A percentile compares a stretch with the other conserved stretches of the same genome.
Conservation (phyloP, 1,284 basidiomycete genomes). For the Ganoderma resinaceum region DNA sequence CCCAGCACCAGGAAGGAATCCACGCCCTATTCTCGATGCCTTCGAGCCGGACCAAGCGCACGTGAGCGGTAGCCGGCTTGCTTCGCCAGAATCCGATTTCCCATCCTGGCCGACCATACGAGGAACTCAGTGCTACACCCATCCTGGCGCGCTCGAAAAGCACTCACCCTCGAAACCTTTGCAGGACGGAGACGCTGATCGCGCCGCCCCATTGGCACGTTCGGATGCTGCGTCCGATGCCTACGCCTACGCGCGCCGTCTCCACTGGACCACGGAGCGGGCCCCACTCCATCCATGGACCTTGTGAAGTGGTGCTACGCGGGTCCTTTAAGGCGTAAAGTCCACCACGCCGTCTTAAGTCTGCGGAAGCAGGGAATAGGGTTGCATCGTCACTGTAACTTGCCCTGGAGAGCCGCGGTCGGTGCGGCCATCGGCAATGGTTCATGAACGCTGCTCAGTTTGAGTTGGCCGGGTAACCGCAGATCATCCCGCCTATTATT, state of each 20-base stretch:
- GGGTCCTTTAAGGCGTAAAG: not conserved
- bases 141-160: not conserved
- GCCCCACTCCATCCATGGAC: not conserved
- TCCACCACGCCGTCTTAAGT: not conserved
- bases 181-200: not conserved
- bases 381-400: not conserved
- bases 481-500: constrained; percentile 1
- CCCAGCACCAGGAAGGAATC: constrained; percentile 7
- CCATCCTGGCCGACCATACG: not conserved
- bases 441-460: constrained; percentile 12
- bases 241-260: not conserved
- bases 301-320: not conserved
- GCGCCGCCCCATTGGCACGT: not conserved
- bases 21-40: not conserved
- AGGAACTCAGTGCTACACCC: not conserved
- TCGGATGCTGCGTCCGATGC: constrained; percentile 2
- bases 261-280: not conserved
- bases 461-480: constrained; percentile 12
- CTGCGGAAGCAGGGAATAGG: not conserved
- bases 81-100: constrained; percentile 13
- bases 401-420: not conserved
- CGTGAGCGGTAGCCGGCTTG: not conserved
- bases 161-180: constrained; percentile 22
- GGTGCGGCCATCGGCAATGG: not conserved
- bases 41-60: constrained; percentile 10